Conservation (phyloP, 2,329 filamentous ascomycete genomes). For the Pleurostoma richardsiae region DNA sequence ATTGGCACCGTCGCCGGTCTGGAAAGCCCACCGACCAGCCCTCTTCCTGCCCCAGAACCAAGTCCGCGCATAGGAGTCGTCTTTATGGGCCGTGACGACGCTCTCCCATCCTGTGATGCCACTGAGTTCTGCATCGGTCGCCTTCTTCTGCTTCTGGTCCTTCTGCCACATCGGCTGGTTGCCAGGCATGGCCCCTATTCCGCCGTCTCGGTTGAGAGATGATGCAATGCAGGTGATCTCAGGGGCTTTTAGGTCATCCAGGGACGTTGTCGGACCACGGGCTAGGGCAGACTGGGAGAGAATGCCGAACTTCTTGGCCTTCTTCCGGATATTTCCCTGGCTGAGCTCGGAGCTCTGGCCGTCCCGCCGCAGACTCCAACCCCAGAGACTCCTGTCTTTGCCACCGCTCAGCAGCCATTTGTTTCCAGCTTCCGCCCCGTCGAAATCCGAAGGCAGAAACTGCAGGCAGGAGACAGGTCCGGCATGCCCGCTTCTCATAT, state of each 20-base stretch:
- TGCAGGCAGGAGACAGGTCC: slow-evolving; percentile 76
- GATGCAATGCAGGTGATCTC: slow-evolving; percentile 90
- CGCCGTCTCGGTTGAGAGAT: slow-evolving; percentile 89
- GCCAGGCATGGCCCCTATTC: slow-evolving; percentile 78
- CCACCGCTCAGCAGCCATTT: slow-evolving; percentile 94
- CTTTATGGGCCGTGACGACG: slow-evolving; percentile 85
- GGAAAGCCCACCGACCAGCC: slow-evolving; percentile 88
- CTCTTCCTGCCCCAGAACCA: slow-evolving; percentile 98
- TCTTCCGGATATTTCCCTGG: slow-evolving; percentile 82
- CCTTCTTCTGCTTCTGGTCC: slow-evolving; percentile 55
- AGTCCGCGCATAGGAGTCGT: slow-evolving; percentile 79
- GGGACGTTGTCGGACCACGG: slow-evolving; percentile 56
- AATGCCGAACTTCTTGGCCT: slow-evolving; percentile 82
- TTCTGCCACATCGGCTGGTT: slow-evolving; percentile 82
- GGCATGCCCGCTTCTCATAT: slow-evolving; percentile 83
- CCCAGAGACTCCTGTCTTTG: slow-evolving; percentile 88
- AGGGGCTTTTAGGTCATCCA: slow-evolving; percentile 79
- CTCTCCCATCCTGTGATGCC: slow-evolving; percentile 94
- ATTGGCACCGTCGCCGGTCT: slow-evolving; percentile 76
- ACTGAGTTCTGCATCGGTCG: slow-evolving; percentile 65
- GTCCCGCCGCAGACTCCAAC: slow-evolving; percentile 90
- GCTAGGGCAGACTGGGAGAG: slow-evolving; percentile 51
- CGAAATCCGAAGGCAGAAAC: slow-evolving; percentile 84
- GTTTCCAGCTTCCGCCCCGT: slow-evolving; percentile 80
- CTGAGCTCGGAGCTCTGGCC: slow-evolving; percentile 91